These are phyloP conservation scores for Phytomonas francai DNA, from an alignment of 208 protist genomes.

Conservation along the genomic window DNA sequence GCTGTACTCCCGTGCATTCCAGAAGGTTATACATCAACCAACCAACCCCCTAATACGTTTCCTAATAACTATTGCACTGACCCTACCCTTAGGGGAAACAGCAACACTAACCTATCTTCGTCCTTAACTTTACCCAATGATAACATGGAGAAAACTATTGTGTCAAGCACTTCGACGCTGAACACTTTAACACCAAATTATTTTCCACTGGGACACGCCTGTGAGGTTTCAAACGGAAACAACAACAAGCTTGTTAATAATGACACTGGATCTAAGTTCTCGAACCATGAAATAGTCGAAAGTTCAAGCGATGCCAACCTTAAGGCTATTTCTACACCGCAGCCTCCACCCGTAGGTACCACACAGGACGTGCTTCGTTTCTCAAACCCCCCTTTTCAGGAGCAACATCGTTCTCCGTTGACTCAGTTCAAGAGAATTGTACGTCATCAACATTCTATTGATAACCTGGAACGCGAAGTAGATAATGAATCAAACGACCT, in stretches of 20 bases:
- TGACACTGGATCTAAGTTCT: background rate
- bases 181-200: background rate
- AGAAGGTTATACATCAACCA: background rate
- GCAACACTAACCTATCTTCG: background rate
- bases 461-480: slow-evolving; percentile 51
- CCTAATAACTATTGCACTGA: background rate
- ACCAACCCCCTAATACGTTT: background rate
- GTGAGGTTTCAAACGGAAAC: slow-evolving; percentile 1
- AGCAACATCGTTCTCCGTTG: slow-evolving; percentile 15
- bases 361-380: background rate
- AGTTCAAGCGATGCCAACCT: background rate
- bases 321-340: background rate
- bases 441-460: slow-evolving; percentile 58
- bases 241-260: background rate
- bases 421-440: slow-evolving; percentile 36
- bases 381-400: background rate
- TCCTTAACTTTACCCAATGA: background rate
- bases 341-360: background rate
- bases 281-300: background rate
- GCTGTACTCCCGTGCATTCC: background rate
- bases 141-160: background rate
- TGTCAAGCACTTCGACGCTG: background rate
- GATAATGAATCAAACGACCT: slow-evolving; percentile 73
- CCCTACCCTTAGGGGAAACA: background rate
- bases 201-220: background rate